Conservation (phyloP, 2,329 filamentous ascomycete species). For the Fusarium pininemorale region DNA sequence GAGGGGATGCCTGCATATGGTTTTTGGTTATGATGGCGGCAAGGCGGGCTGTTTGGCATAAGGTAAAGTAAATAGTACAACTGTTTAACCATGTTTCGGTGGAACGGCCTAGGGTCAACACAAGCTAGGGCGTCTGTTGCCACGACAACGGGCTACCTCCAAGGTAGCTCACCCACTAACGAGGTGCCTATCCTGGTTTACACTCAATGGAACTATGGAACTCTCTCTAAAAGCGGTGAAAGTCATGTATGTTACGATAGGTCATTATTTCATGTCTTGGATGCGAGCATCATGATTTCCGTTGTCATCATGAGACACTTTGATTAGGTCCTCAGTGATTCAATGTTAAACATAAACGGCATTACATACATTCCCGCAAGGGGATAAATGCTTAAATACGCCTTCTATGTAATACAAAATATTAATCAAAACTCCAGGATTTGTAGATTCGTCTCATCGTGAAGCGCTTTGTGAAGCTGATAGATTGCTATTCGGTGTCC, state of each 20-base stretch:
- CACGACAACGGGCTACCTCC: slow-evolving; percentile 31
- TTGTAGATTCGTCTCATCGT: slow-evolving; percentile 19
- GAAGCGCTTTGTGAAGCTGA: not conserved
- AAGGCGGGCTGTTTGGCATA: slow-evolving; percentile 34
- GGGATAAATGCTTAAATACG: not conserved
- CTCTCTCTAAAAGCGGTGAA: not conserved
- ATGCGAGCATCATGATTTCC: not conserved
- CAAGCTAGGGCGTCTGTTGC: slow-evolving; percentile 25
- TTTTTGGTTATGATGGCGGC: slow-evolving; percentile 15
- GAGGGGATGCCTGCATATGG: slow-evolving; percentile 37
- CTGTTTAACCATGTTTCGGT: slow-evolving; percentile 22
- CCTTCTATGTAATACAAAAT: slow-evolving; percentile 1
- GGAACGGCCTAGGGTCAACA: slow-evolving; percentile 29
- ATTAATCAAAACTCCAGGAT: not conserved
- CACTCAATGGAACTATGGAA: not conserved
- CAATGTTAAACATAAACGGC: slow-evolving; percentile 1
- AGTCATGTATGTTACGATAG: not conserved
- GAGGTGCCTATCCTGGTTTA: not conserved
- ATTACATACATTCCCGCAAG: not conserved
- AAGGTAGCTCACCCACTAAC: not conserved
- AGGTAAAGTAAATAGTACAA: slow-evolving; percentile 35
- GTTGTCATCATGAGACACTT: slow-evolving; percentile 12
- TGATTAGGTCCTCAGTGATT: not conserved
- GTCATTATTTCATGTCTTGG: slow-evolving; percentile 2
- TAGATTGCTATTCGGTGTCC: slow-evolving; percentile 37